These are phyloP conservation scores for Pisolithus marmoratus DNA, from an alignment of 768 basidiomycete species.

Conservation along the genomic window DNA sequence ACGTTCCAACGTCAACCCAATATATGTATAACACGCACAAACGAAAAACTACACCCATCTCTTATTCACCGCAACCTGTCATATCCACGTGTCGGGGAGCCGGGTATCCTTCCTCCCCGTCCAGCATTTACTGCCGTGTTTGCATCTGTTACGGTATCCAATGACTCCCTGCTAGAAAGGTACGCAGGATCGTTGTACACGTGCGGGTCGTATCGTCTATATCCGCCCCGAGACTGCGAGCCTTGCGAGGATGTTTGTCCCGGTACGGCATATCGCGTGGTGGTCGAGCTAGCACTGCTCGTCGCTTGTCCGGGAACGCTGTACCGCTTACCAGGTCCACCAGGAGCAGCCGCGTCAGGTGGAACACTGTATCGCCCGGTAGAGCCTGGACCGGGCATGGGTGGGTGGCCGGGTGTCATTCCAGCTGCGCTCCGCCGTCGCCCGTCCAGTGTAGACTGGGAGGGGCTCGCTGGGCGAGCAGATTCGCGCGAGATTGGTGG, in stretches of 20 bases:
- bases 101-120: slow-evolving; percentile 14
- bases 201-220: slow-evolving; percentile 16
- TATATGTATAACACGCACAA: no score
- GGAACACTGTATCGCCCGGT: slow-evolving; percentile 2
- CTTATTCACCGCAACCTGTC: slow-evolving; percentile 4
- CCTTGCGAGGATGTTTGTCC: slow-evolving; percentile 13
- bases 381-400: slow-evolving; percentile 8
- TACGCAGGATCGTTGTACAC: slow-evolving; percentile 24
- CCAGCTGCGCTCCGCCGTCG: slow-evolving; percentile 21
- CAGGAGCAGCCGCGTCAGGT: slow-evolving; percentile 6
- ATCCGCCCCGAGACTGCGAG: slow-evolving; percentile 13
- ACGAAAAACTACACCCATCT: no score
- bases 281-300: not conserved
- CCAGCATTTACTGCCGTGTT: slow-evolving; percentile 22
- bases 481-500: slow-evolving; percentile 24
- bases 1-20: no score
- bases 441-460: slow-evolving; percentile 18
- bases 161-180: slow-evolving; percentile 22
- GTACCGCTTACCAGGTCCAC: slow-evolving; percentile 2
- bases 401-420: slow-evolving; percentile 16
- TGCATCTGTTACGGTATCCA: slow-evolving; percentile 18
- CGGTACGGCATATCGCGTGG: not conserved
- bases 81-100: slow-evolving; percentile 18
- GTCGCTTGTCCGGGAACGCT: not conserved
- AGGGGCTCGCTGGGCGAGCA: slow-evolving; percentile 5